Base-by-base conservation (phyloP, 2,329 filamentous ascomycete species). In the Plenodomus lindquistii region DNA sequence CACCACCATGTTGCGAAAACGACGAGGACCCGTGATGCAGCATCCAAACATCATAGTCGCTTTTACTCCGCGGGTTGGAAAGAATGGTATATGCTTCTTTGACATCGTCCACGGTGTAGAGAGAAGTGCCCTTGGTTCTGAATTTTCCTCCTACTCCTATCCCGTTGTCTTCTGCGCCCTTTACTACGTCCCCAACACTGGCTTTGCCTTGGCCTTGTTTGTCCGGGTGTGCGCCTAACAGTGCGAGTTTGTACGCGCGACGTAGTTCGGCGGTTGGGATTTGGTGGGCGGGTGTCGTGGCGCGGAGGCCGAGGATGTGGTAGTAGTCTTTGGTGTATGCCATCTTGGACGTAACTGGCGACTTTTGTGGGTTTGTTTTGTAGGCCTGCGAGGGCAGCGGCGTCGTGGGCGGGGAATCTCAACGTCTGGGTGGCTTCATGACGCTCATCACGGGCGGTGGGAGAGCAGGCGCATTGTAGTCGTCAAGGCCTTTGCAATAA, bases 141-240 rank as follows among this genome's bases (percentile, higher is more conserved):
- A 4, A 24, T 24, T 6, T 11, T 11, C 15, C 34, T 36, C 34
- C 34, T 36, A 7, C 6, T 36, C 34, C 17, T 36, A 7, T 7
- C 5, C 17, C 6, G 34, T 36, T 15, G 16, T 36, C 34, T 20
- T 40, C 38, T n/a, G 22, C 39, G 11, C 37, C 16, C 42, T 10
- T 42, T 29, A 21, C 42, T 40, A n/a, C 10, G 34, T n/a, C 34
- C n/a, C n/a, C n/a, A n/a, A n/a, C n/a, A n/a, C n/a, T n/a, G n/a
- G n/a, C n/a, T n/a, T n/a, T n/a, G n/a, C n/a, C n/a, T n/a, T 40
- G 29, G n/a, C 5, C 20, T 16, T 50, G 22, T 64, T 84, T 85
- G 69, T 86, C 83, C 0, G 84, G 84, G 62, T 86, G 84, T 57
- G 84, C 75, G 20, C 68, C 66, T 4, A 86, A 73, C 19, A 86